Base-by-base conservation (phyloP, 495 filamentous ascomycete genomes). In the Lasiosphaeria hispida region DNA sequence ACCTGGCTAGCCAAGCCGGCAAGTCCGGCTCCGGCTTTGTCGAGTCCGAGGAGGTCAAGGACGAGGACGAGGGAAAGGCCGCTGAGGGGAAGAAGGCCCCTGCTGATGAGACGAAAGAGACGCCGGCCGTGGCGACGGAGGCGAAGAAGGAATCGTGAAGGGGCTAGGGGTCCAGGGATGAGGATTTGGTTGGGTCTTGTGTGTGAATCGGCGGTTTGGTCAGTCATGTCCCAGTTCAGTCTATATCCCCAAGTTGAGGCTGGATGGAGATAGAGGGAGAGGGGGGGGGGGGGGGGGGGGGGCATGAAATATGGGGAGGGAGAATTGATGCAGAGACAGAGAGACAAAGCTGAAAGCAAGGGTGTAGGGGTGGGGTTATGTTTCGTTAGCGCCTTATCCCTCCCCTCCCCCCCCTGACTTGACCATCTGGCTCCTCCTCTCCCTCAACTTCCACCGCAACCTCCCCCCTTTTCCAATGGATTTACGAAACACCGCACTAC, bases 1-100 rank as follows among this genome's bases (percentile, higher is more conserved):
- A 93, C 59, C 73, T 83, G 6, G 79, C 63, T 15, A 82, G 76
- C 65, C 81, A 84, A 64, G 79, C 82, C 5, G 68, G 72, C 47
- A 81, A 77, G 69, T 67, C 52, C 72, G 5, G 37, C 55, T 41
- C 44, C 33, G 39, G 43, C n/a, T 15, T 10, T 15, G 15, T 55
- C 42, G 55, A 35, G 11, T 34, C 41, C 53, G 23, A 53, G 18
- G 47, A 43, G 14, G 38, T n/a, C 18, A 30, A 54, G 36, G 57
- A 14, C n/a, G 35, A 47, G 48, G 41, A 49, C 10, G 35, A 58
- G 43, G 43, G 43, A 17, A 34, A 54, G 33, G 60, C 36, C 18
- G 35, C 9, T 10, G 36, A 59, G 35, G 60, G 13, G 35, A 54
- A 59, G 49, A 54, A 9, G 41, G 45, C 13, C 14, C 1, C 35